Evolutionary conservation across 1,284 basidiomycete species (phyloP).

Genomic region (Papiliotrema nemorosa): DNA sequence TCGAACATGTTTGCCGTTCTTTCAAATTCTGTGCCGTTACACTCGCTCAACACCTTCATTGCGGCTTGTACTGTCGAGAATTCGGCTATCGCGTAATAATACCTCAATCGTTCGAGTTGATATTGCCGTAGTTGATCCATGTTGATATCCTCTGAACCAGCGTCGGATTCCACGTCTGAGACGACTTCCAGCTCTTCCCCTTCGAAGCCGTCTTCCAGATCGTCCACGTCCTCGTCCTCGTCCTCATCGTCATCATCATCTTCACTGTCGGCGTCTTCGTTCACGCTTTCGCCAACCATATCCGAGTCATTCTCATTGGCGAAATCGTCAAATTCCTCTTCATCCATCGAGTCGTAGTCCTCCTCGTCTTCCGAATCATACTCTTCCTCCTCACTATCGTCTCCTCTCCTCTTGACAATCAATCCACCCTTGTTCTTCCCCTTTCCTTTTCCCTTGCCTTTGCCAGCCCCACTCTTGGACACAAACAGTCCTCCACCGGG

Average conservation of each 20-base stretch:
- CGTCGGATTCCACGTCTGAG: conserved; percentile 37
- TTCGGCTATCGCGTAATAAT: conserved; percentile 93
- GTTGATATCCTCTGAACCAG: conserved; percentile 63
- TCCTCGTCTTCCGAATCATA: conserved; percentile 4
- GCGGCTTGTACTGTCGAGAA: conserved; percentile 79
- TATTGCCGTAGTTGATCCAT: conserved; percentile 87
- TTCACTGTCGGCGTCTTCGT: background rate
- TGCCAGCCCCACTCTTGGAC: conserved; percentile 17
- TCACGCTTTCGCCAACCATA: background rate
- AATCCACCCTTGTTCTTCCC: background rate
- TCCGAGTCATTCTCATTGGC: conserved; percentile 2
- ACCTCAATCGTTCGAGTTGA: conserved; percentile 91
- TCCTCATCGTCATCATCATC: background rate
- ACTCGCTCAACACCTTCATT: conserved; percentile 74
- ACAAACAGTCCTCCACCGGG: conserved; percentile 81
- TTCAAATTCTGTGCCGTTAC: conserved; percentile 94
- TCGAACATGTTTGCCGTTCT: conserved; percentile 96
- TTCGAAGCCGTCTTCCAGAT: conserved; percentile 49
- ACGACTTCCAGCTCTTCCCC: conserved; percentile 32
- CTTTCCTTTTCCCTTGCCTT: conserved; percentile 24
- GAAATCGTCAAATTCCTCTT: conserved; percentile 4
- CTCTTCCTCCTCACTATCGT: conserved; percentile 6
- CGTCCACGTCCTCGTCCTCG: conserved; percentile 6
- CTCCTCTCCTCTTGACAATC: background rate
- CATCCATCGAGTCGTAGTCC: conserved; percentile 2